Evolutionary conservation across 1,284 basidiomycete species (phyloP).

Genomic region (Dichomitus squalens): DNA sequence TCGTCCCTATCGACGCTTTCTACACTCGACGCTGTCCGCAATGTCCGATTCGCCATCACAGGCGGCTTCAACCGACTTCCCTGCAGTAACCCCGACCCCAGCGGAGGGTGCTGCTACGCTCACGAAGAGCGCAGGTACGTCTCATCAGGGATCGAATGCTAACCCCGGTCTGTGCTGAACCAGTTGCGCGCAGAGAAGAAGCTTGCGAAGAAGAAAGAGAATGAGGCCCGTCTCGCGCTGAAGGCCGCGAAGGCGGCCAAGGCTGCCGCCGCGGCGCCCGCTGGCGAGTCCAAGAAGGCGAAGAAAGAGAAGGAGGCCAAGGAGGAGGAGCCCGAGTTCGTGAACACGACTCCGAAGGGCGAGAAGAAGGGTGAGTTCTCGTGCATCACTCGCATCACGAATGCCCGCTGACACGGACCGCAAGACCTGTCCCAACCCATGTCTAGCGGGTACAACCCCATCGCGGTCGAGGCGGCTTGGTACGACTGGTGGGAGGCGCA

Average conservation of each 20-base stretch:
- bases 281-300: slow-evolving; percentile 62
- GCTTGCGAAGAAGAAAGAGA: slow-evolving; percentile 52
- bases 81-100: slow-evolving; percentile 8
- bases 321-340: slow-evolving; percentile 71
- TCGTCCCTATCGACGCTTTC: slow-evolving; percentile 10
- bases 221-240: slow-evolving; percentile 66
- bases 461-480: slow-evolving; percentile 95
- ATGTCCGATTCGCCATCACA: slow-evolving; percentile 29
- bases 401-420: not conserved
- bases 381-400: not conserved
- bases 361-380: slow-evolving; percentile 81
- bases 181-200: slow-evolving; percentile 16
- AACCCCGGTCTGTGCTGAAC: not conserved
- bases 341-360: slow-evolving; percentile 86
- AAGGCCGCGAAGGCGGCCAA: slow-evolving; percentile 79
- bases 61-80: slow-evolving; percentile 2
- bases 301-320: slow-evolving; percentile 74
- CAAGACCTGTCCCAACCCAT: slow-evolving; percentile 88
- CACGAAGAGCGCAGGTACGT: slow-evolving; percentile 37
- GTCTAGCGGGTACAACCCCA: slow-evolving; percentile 91
- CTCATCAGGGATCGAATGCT: not conserved
- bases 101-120: slow-evolving; percentile 22
- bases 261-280: slow-evolving; percentile 40
- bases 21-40: slow-evolving; percentile 5
- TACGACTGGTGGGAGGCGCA: slow-evolving; percentile 97